Conservation (phyloP, 768 basidiomycete species). For the Leucosporidium creatinivorum region DNA sequence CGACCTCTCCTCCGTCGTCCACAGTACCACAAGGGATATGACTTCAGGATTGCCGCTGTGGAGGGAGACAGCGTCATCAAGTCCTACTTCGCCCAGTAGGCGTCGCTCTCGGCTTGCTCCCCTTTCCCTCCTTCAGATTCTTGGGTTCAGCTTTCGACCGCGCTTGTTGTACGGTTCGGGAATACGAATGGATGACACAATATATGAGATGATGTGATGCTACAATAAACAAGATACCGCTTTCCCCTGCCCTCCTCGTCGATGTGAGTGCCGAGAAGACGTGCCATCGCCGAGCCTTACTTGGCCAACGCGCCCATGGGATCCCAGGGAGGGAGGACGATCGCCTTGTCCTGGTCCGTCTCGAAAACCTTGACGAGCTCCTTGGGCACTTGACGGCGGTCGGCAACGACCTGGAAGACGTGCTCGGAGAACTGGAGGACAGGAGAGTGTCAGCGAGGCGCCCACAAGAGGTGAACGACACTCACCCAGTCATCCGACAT, state of each 20-base stretch:
- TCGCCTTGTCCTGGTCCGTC: not conserved
- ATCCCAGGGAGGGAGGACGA: not conserved
- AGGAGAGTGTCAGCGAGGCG: slow-evolving; percentile 40
- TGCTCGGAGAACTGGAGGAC: not conserved
- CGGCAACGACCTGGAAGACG: not conserved
- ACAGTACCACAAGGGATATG: slow-evolving; percentile 26
- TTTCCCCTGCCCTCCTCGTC: too few species aligned
- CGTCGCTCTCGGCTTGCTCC: too few species aligned
- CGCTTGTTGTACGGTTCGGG: too few species aligned
- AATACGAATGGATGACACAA: too few species aligned
- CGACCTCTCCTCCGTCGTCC: too few species aligned
- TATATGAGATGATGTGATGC: too few species aligned
- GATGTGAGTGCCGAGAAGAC: too few species aligned
- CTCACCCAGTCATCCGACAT: slow-evolving; percentile 64
- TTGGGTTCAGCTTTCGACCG: too few species aligned
- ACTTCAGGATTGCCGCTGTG: slow-evolving; percentile 21
- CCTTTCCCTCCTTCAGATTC: too few species aligned
- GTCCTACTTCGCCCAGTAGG: not conserved
- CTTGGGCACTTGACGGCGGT: not conserved
- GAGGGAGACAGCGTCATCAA: slow-evolving; percentile 22
- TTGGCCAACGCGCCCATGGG: not conserved
- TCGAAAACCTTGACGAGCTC: not conserved
- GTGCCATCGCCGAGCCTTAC: too few species aligned
- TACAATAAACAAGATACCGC: too few species aligned
- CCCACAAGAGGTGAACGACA: slow-evolving; percentile 80